Base-by-base conservation (phyloP, 2,329 filamentous ascomycete species). In the Scytalidium sp. region DNA sequence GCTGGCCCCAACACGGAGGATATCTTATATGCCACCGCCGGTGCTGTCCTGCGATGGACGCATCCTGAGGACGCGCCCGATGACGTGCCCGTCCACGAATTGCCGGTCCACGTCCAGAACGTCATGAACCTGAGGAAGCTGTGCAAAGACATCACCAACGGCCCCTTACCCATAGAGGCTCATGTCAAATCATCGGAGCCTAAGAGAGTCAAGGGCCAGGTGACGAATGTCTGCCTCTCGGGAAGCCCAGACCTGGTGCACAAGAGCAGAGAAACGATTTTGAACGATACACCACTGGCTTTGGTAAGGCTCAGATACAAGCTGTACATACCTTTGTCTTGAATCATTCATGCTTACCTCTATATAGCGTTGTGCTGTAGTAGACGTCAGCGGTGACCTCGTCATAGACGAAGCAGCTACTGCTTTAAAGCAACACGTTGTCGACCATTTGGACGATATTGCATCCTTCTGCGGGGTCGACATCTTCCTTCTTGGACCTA, bases 401-500 rank as follows among this genome's bases (percentile, higher is more conserved):
- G 90, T 97, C 64, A 88, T 92, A 67, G 91, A 96, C 62, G 67
- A 79, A 41, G 73, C 72, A 48, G 77, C 78, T 57, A 79, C 83
- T 53, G 83, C 85, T 41, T 78, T 96, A 52, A 84, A 90, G 65
- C 79, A 84, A 55, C 80, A 83, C 43, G 88, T 97, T 22, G 82
- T 92, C 46, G 84, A 90, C 55, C 90, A 93, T 61, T 80, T 99
- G 60, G 90, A 97, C 69, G 85, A 87, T 55, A 87, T 96, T 63
- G 89, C 94, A 10, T 81, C 78, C 58, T 95, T 88, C 64, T 97
- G 92, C 54, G 94, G 94, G 46, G 93, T 96, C 47, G 94, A 99
- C 69, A 95, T 99, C 60, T 99, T 99, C 70, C 77, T 99, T 44
- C 81, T 99, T 45, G 92, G 91, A 50, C 92, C 94, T 3, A 96